Evolutionary conservation across 2,329 filamentous ascomycete genomes (phyloP).

Genomic region (Massarina eburnea): DNA sequence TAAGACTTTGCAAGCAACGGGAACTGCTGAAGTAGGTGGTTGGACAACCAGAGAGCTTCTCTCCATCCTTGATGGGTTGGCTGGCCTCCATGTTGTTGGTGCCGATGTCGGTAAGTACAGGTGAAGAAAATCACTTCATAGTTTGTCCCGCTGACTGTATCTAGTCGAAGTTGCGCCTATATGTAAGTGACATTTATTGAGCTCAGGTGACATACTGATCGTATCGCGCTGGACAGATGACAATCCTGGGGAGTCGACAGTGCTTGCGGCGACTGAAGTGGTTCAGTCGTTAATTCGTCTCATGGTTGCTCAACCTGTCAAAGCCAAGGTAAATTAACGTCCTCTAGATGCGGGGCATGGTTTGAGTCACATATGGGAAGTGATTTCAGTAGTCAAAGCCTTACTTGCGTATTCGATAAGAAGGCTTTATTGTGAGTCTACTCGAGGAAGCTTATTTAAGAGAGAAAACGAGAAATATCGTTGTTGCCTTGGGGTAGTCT

Average conservation of each 20-base stretch:
- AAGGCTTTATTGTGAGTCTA: too few species aligned
- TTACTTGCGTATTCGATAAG: too few species aligned
- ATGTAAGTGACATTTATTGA: too few species aligned
- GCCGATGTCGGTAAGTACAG: constrained; percentile 55
- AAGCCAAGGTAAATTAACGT: constrained; percentile 4
- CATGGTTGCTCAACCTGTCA: constrained; percentile 49
- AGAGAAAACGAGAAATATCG: too few species aligned
- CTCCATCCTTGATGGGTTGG: constrained; percentile 61
- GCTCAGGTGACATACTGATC: too few species aligned
- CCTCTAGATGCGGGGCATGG: not conserved
- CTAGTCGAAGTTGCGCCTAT: constrained; percentile 63
- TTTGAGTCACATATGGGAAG: too few species aligned
- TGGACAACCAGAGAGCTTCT: constrained; percentile 63
- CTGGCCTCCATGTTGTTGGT: constrained; percentile 59
- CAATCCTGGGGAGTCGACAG: constrained; percentile 61
- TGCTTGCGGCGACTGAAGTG: constrained; percentile 57
- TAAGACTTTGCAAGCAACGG: constrained; percentile 50
- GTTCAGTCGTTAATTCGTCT: constrained; percentile 53
- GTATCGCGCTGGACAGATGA: too few species aligned
- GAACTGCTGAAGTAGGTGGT: constrained; percentile 63
- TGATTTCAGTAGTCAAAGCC: too few species aligned
- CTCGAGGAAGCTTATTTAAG: too few species aligned
- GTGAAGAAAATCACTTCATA: not conserved
- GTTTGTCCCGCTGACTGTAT: constrained; percentile 5
- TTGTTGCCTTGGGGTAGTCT: too few species aligned